These are phyloP conservation scores for Gymnopus androsaceus DNA, from an alignment of 1,284 basidiomycete species.

Conservation along the genomic window DNA sequence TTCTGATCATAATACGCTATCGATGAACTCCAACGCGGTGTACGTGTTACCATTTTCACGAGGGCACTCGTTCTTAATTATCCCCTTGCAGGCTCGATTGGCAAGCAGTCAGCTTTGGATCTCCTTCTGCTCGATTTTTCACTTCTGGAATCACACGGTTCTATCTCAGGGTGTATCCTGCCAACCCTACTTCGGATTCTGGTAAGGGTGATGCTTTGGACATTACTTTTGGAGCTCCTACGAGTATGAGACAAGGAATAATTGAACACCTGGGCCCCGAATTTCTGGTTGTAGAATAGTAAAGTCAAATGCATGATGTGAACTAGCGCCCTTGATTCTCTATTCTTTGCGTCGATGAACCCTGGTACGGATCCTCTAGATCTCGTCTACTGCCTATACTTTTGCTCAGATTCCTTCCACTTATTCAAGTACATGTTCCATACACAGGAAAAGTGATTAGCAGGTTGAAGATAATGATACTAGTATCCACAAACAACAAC, in stretches of 20 bases:
- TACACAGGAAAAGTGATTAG: too few relatives aligned
- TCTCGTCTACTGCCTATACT: neutral
- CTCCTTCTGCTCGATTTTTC: slow-evolving; percentile 25
- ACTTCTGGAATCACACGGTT: slow-evolving; percentile 24
- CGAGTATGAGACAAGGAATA: slow-evolving; percentile 5
- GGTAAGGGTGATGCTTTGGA: slow-evolving; percentile 24
- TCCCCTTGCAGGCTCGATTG: slow-evolving; percentile 30
- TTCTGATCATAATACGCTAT: slow-evolving; percentile 18
- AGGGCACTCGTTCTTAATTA: neutral
- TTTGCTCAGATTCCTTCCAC: too few relatives aligned
- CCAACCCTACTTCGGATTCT: slow-evolving; percentile 32
- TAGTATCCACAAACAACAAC: too few relatives aligned
- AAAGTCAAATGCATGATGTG: neutral
- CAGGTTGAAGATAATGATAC: too few relatives aligned
- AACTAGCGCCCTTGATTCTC: too few relatives aligned
- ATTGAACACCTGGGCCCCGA: neutral
- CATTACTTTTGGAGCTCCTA: slow-evolving; percentile 25
- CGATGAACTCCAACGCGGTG: slow-evolving; percentile 35
- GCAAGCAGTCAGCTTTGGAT: slow-evolving; percentile 34
- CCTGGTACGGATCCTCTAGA: slow-evolving; percentile 8
- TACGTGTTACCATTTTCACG: slow-evolving; percentile 20
- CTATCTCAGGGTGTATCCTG: slow-evolving; percentile 32
- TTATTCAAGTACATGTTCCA: too few relatives aligned
- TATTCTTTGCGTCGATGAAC: slow-evolving; percentile 7
- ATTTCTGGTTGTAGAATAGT: neutral